These are phyloP conservation scores for Artemisia tridentata DNA, from an alignment of 129 eudicot species.

Conservation along the genomic window DNA sequence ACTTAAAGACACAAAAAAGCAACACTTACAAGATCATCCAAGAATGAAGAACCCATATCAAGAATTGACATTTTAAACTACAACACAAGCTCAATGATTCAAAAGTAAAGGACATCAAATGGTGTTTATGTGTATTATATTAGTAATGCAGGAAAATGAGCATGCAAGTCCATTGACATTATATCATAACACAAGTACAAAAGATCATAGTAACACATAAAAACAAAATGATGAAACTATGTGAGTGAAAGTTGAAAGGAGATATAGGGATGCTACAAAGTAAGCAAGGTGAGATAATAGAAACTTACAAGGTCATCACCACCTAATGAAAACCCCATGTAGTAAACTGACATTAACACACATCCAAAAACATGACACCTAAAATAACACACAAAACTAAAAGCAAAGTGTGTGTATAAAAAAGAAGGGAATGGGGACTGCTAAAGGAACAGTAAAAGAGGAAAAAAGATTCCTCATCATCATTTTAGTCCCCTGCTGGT, in stretches of 20 bases:
- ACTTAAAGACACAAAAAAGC: slow-evolving; percentile 8
- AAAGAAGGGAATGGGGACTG: slow-evolving; percentile 16
- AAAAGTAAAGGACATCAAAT: neutral
- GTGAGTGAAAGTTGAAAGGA: slow-evolving; percentile 16
- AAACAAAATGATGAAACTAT: slow-evolving; percentile 7
- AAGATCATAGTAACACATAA: neutral
- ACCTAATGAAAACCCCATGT: slow-evolving; percentile 37
- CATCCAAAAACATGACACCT: slow-evolving; percentile 28
- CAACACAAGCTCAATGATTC: neutral
- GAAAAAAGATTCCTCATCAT: slow-evolving; percentile 37
- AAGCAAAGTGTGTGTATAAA: slow-evolving; percentile 10
- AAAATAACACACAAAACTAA: slow-evolving; percentile 24
- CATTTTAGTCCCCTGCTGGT: slow-evolving; percentile 27
- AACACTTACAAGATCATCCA: slow-evolving; percentile 20
- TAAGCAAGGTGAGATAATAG: slow-evolving; percentile 4
- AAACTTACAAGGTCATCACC: slow-evolving; percentile 29
- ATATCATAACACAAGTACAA: neutral
- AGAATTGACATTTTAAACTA: slow-evolving; percentile 12
- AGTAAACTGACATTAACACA: slow-evolving; percentile 28
- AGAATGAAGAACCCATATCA: slow-evolving; percentile 26
- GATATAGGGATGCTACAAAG: slow-evolving; percentile 14
- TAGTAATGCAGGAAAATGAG: neutral
- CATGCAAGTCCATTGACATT: no score
- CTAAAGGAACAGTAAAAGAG: slow-evolving; percentile 47
- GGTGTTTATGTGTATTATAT: neutral